Conservation (phyloP, 208 protist species). For the Leishmania turanica region DNA sequence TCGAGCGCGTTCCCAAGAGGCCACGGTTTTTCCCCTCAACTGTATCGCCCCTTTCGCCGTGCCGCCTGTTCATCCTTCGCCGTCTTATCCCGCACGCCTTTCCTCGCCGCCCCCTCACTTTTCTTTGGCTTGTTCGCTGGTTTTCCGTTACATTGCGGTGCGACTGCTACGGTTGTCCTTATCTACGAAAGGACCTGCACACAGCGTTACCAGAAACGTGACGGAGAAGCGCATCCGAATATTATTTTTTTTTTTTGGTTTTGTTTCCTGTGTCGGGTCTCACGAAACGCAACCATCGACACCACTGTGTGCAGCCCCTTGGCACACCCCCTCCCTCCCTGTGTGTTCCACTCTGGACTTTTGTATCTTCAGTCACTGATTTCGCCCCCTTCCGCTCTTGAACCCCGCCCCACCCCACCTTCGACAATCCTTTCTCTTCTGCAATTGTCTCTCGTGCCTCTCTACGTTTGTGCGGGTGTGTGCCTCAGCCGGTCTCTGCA, state of each 20-base stretch:
- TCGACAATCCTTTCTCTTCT: not conserved
- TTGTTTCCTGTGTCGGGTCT: not conserved
- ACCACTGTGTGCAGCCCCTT: not conserved
- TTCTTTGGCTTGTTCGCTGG: not conserved
- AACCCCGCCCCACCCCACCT: not conserved
- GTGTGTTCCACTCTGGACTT: not conserved
- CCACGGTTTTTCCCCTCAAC: not conserved
- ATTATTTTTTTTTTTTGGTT: slow-evolving; percentile 9
- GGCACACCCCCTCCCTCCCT: not conserved
- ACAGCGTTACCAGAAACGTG: not conserved
- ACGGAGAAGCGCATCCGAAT: not conserved
- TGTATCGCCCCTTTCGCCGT: not conserved
- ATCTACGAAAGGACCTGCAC: slow-evolving; percentile 7
- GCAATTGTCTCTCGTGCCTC: not conserved
- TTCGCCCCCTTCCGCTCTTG: not conserved
- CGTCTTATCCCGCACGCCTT: not conserved
- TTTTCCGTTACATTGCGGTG: not conserved
- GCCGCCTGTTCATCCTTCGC: not conserved
- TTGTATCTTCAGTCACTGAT: not conserved
- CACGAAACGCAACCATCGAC: not conserved
- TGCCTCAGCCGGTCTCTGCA: not conserved
- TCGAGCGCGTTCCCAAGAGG: not conserved
- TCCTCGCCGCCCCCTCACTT: not conserved
- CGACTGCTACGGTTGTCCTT: not conserved
- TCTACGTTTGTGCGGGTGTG: not conserved